phyloP scores from a whole-genome alignment of 2,329 filamentous ascomycete genomes.

The Phaeosphaeria sp. region DNA sequence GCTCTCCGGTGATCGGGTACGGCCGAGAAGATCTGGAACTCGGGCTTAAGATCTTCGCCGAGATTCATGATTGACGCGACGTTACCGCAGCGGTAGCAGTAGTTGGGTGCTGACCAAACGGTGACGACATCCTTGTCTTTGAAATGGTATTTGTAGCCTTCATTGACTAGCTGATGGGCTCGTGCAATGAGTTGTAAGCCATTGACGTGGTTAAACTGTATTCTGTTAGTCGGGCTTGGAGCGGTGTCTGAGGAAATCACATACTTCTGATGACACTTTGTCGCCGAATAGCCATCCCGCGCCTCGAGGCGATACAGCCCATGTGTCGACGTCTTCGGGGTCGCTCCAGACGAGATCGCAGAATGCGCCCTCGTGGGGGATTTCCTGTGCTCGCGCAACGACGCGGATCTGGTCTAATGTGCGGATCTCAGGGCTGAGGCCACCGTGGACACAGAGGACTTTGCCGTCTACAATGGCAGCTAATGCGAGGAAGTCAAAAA shows the following conservation, averaged over 20 bases:
- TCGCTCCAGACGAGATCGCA: constrained; percentile 97
- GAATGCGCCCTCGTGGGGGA: constrained; percentile 97
- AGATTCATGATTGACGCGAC: constrained; percentile 92
- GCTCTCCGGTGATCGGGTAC: constrained; percentile 86
- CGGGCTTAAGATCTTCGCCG: constrained; percentile 86
- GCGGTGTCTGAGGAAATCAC: constrained; percentile 7
- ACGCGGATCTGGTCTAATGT: constrained; percentile 85
- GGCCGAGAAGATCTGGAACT: constrained; percentile 90
- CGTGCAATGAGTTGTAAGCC: constrained; percentile 74
- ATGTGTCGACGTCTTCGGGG: constrained; percentile 73
- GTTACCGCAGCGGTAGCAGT: constrained; percentile 63
- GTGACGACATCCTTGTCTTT: constrained; percentile 96
- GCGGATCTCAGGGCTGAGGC: constrained; percentile 94
- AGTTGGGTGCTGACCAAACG: constrained; percentile 85
- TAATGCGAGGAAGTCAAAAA: constrained; percentile 97
- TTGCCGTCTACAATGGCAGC: constrained; percentile 98
- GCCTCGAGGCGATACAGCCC: constrained; percentile 72
- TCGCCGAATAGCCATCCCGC: constrained; percentile 74
- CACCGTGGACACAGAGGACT: constrained; percentile 98
- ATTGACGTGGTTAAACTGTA: constrained; percentile 76
- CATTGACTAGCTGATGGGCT: constrained; percentile 77
- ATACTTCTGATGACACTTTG: constrained; percentile 71
- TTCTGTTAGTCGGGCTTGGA: constrained; percentile 6
- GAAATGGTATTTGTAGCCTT: constrained; percentile 92
- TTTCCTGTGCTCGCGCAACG: constrained; percentile 84